Percentiles rank a stretch among this genome's conserved stretches.
Evolutionary conservation across 306 rosid species (phyloP).

Genomic region (Vigna angularis): DNA sequence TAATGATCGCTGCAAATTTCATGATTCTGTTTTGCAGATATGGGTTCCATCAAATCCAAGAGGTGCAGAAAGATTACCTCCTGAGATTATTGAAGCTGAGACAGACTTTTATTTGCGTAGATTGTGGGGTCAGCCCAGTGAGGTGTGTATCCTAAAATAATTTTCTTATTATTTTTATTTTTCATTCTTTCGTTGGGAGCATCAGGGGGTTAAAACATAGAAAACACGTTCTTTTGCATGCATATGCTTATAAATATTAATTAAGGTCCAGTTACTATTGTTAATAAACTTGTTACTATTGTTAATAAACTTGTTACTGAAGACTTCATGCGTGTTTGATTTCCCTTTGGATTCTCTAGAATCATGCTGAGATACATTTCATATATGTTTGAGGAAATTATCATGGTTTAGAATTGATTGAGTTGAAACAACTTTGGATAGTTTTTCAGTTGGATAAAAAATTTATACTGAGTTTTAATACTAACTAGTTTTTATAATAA

Average conservation of each 20-base stretch:
- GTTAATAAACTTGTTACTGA: slow-evolving; percentile 16
- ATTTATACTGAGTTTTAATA: no score
- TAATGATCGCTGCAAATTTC: slow-evolving; percentile 27
- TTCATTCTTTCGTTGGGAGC: background rate
- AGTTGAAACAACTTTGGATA: no score
- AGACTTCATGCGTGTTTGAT: no score
- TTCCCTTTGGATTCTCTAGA: no score
- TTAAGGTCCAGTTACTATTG: background rate
- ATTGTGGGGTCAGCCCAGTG: slow-evolving; percentile 94
- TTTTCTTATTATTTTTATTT: slow-evolving; percentile 10
- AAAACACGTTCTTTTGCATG: slow-evolving; percentile 22
- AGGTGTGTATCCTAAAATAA: slow-evolving; percentile 63
- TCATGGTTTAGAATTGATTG: no score
- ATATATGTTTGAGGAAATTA: no score
- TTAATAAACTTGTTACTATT: slow-evolving; percentile 15
- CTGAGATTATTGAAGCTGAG: slow-evolving; percentile 77
- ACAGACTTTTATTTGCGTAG: slow-evolving; percentile 88
- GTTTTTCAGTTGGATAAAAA: no score
- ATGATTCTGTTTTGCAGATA: slow-evolving; percentile 72
- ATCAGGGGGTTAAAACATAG: slow-evolving; percentile 8
- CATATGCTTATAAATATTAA: slow-evolving; percentile 22
- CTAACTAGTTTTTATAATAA: no score
- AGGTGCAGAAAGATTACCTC: slow-evolving; percentile 94
- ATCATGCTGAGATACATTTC: no score
- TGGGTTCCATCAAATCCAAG: slow-evolving; percentile 96